Base-by-base conservation (phyloP, 495 filamentous ascomycete species). In the Penicillium lividum region DNA sequence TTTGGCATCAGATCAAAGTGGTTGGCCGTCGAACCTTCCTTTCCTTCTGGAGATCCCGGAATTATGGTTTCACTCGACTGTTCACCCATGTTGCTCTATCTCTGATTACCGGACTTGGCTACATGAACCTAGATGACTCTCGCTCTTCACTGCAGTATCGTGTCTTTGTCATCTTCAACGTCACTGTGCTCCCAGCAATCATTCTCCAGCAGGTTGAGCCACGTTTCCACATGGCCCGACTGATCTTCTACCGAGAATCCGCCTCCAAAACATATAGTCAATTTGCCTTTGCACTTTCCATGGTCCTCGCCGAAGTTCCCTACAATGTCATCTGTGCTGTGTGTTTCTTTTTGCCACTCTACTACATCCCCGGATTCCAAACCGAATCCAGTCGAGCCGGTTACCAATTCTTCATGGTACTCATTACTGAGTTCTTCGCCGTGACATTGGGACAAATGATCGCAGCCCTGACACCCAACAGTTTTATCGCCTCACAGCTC, bases 101-200 rank as follows among this genome's bases (percentile, higher is more conserved):
- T 7, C 64, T 95, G 11, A 70, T 93, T 47, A 91, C 87, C 0
- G 91, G 91, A 33, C 76, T 95, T 16, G 84, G 83, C 28, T 94
- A 84, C 65, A 73, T 91, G 22, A 74, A 88, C 8, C 81, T 92
- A 4, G 85, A 89, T 60, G 67, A 90, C 57, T 86, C 85, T 1
- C 81, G 86, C 5, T 71, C 84, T 4, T 86, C 83, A 5, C 75
- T 93, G 18, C 90, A 95, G 62, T 87, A 92, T 72, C 84, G 84
- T 44, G 82, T 95, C 58, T 94, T 95, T 71, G 82, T 91, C 69
- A 86, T 91, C 65, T 94, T 93, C 80, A 89, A 92, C 69, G 80
- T 89, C 53, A 92, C 87, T 4, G 84, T 92, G 11, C 77, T 93
- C 2, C 87, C 89, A 1, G 87, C 89, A 3, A 80, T 92, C 29